Percentiles rank a stretch among this genome's conserved stretches.
These are phyloP conservation scores for Desmodesmus armatus DNA, from an alignment of 139 green algal genomes.

Conservation along the genomic window DNA sequence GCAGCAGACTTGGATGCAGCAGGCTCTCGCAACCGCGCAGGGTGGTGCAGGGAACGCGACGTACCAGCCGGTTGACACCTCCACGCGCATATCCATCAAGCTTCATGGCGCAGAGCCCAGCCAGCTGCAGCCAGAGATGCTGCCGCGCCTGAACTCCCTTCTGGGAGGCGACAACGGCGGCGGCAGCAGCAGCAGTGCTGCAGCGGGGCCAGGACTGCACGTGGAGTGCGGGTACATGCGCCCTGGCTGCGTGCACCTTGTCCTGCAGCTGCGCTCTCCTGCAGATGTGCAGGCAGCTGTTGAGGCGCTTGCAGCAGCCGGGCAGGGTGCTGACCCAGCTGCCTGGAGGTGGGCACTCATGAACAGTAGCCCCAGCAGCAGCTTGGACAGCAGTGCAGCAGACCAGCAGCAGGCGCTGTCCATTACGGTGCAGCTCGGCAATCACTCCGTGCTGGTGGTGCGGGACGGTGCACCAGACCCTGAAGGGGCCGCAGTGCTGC, in stretches of 20 bases:
- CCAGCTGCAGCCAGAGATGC: conserved; percentile 32
- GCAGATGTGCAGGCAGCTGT: not conserved
- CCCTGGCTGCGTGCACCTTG: conserved; percentile 28
- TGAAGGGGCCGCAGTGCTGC: not conserved
- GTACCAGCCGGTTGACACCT: conserved; percentile 21
- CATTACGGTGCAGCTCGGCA: conserved; percentile 7
- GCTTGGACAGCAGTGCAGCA: not conserved
- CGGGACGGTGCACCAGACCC: not conserved
- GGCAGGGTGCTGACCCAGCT: not conserved
- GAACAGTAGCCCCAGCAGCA: no score
- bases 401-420: conserved; percentile 3
- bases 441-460: not conserved
- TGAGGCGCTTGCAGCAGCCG: not conserved
- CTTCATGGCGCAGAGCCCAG: conserved; percentile 13
- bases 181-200: conserved; percentile 8
- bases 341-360: not conserved
- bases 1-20: not conserved
- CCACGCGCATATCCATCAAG: conserved; percentile 51
- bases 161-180: no score
- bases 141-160: not conserved
- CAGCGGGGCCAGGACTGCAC: no score
- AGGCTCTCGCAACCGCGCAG: conserved; percentile 3
- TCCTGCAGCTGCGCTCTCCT: conserved; percentile 37
- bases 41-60: not conserved
- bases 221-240: conserved; percentile 35